Evolutionary conservation across 2,329 filamentous ascomycete species (phyloP).

Genomic region (Plectosphaerella plurivora): DNA sequence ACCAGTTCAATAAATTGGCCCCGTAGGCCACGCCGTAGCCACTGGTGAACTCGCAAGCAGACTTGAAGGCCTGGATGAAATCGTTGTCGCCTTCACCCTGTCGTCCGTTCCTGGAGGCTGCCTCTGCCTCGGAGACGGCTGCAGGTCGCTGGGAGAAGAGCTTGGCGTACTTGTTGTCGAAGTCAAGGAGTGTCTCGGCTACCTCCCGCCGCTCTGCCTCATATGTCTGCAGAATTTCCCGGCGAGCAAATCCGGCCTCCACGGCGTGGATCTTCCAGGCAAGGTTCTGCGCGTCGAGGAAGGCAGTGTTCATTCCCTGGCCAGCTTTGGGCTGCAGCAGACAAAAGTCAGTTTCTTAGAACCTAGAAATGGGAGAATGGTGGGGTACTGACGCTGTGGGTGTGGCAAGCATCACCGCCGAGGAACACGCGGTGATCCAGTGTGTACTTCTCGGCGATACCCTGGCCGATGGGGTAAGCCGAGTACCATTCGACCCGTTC

Average conservation of each 20-base stretch:
- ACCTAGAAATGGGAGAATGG: not conserved
- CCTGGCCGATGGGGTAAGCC: constrained; percentile 72
- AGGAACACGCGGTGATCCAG: constrained; percentile 68
- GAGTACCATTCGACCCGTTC: constrained; percentile 70
- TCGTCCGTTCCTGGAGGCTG: constrained; percentile 43
- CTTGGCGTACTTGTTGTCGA: constrained; percentile 85
- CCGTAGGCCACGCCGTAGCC: constrained; percentile 88
- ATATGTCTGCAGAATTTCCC: constrained; percentile 76
- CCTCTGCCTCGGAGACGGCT: constrained; percentile 66
- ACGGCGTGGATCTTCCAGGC: constrained; percentile 96
- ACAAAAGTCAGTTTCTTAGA: not conserved
- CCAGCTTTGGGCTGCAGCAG: constrained; percentile 65
- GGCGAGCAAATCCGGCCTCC: constrained; percentile 73
- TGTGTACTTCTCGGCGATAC: constrained; percentile 64
- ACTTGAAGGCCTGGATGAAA: constrained; percentile 88
- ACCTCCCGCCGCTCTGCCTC: constrained; percentile 81
- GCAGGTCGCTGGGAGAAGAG: constrained; percentile 79
- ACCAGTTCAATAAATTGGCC: constrained; percentile 82
- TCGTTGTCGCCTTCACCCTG: constrained; percentile 58
- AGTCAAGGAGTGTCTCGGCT: constrained; percentile 78
- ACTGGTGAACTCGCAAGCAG: constrained; percentile 85
- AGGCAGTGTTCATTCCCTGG: constrained; percentile 77
- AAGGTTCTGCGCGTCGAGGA: constrained; percentile 79
- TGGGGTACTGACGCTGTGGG: constrained; percentile 57
- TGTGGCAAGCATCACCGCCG: constrained; percentile 75